Base-by-base conservation (phyloP, 2,329 filamentous ascomycete species). In the Monilinia fructigena region DNA sequence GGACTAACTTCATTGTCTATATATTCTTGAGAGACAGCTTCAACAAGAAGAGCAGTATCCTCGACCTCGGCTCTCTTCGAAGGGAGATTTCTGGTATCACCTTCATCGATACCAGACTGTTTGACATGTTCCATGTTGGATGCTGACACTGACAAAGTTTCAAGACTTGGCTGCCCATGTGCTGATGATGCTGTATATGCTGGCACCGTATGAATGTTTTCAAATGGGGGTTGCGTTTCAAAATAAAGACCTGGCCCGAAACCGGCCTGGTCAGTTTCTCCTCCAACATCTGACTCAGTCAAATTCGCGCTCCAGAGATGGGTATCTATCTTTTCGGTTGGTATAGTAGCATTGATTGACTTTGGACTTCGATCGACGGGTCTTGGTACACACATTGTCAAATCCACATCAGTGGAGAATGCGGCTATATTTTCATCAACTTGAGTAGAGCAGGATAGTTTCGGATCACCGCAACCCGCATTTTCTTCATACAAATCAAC, bases 401-500 rank as follows among this genome's bases (percentile, higher is more conserved):
- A 38, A 1, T 60, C 28, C 8, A 45, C 47, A 28, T 61, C 58
- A 11, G 7, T 26, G 23, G 31, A 50, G 50, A 60, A 60, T 16
- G 20, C 20, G 14, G 45, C 28, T 38, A 60, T 38, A 18, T 38
- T 50, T 16, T 26, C 42, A 26, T 60, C 20, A 35, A 50, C 3
- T 18, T 35, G 20, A 48, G 11, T 12, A 11, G 20, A 31, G 20
- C 7, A n/a, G 14, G 8, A 4, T 38, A 14, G 20, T 20, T 38
- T 52, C 31, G 28, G 14, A 61, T 26, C 31, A 4, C 58, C 58
- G 31, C 45, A 61, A 20, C 58, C 58, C 20, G 58, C 58, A 4
- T 50, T 50, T 23, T 61, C 45, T 10, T 50, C 58, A 47, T 61
- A 61, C 12, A 61, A 38, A 61, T 61, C 45, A 26, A 26, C 7